Evolutionary conservation across 2,329 filamentous ascomycete species (phyloP).

Genomic region (Colletotrichum salicis): DNA sequence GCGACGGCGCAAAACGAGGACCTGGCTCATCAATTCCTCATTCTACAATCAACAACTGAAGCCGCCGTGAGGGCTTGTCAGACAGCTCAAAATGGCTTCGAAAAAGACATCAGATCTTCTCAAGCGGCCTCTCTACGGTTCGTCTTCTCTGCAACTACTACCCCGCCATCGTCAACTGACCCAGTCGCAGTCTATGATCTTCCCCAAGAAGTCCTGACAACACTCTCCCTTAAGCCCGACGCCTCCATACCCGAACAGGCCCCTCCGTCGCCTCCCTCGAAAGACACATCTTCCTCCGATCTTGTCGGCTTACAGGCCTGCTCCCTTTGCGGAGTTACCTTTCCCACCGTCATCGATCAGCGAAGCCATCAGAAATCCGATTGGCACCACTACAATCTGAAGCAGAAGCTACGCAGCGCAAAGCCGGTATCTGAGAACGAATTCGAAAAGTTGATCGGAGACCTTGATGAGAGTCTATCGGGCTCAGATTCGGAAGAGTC

Average conservation of each 20-base stretch:
- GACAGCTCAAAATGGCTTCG: conserved; percentile 47
- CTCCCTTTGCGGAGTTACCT: conserved; percentile 79
- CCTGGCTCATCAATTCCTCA: background rate
- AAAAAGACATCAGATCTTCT: conserved; percentile 56
- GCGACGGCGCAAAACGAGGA: conserved; percentile 6
- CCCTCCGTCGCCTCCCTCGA: conserved; percentile 36
- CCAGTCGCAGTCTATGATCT: conserved; percentile 79
- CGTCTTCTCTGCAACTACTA: conserved; percentile 28
- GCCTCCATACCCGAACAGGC: conserved; percentile 38
- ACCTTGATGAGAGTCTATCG: conserved; percentile 91
- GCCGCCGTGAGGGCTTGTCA: background rate
- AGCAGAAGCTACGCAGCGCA: conserved; percentile 83
- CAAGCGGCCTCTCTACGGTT: conserved; percentile 64
- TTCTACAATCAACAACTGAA: background rate
- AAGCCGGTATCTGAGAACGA: conserved; percentile 80
- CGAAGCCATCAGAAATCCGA: conserved; percentile 89
- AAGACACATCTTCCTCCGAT: conserved; percentile 42
- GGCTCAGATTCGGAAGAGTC: conserved; percentile 82
- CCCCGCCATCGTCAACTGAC: conserved; percentile 34
- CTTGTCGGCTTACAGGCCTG: conserved; percentile 78
- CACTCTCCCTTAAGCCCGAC: conserved; percentile 63
- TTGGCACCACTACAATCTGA: conserved; percentile 92
- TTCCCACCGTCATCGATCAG: conserved; percentile 81
- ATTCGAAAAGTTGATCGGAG: conserved; percentile 86
- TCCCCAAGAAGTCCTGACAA: conserved; percentile 76